Evolutionary conservation across 1,284 basidiomycete genomes (phyloP), one percentile per base, ranked within the genome.

Genomic region (Stygiomarasmius scandens): DNA sequence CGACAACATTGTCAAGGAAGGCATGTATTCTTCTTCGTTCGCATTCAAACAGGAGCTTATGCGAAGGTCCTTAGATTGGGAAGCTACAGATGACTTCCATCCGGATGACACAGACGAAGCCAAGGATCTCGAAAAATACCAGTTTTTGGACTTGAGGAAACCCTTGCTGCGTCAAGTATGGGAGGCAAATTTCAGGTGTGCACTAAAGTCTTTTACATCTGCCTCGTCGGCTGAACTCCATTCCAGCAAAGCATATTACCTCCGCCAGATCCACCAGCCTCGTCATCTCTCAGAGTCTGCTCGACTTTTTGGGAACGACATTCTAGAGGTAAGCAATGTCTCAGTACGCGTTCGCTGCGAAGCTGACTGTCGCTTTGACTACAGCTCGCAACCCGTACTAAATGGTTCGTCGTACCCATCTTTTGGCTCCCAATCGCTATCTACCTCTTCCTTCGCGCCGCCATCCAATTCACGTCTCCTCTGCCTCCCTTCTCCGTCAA

Each of bases 181-280:
- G 87, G 76, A 86, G 61, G 83, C 85, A 32, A 91, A 92, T 69
- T 97, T 92, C 69, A 90, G 85, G 86, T 84, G 55, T 43, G 74
- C 68, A 43, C 19, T 53, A 43, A 2, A 0, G 12, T 34, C 12
- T 22, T 9, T 11, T 19, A 2, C 3, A 0, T 41, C n/a, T 16
- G 29, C 10, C 27, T 53, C 11, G 24, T 9, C n/a, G n/a, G 22
- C 23, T 47, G 27, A 48, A 53, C 46, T 49, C 48, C 27, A 38
- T 43, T 70, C 53, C 65, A 89, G 90, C 68, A 99, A 99, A 80
- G 86, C 91, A 22, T 99, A 97, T 72, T 99, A 99, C 73, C 80
- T 99, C 53, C 85, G 93, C 68, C 96, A 99, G 74, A 95, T 99
- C 0, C 96, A 99, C 74, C 94, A 96, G 74, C 93, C 96, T 6